Conservation (phyloP, 495 filamentous ascomycete species). For the Xylaria flabelliformis region DNA sequence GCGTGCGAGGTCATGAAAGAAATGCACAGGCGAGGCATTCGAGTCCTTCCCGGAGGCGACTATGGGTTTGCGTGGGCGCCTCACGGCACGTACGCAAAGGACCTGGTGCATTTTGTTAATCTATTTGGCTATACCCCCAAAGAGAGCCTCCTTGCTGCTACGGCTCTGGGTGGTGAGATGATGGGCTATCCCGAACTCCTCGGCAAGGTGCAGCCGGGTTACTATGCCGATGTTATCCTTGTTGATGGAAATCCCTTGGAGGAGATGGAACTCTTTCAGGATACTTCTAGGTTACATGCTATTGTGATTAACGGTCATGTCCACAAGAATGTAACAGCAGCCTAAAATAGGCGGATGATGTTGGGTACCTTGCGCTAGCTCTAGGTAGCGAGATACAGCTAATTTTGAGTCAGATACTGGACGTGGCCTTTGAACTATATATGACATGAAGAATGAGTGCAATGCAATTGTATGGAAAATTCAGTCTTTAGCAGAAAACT, state of each 20-base stretch:
- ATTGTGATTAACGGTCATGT: slow-evolving; percentile 53
- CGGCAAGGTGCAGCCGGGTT: slow-evolving; percentile 55
- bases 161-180: slow-evolving; percentile 54
- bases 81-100: slow-evolving; percentile 58
- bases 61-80: slow-evolving; percentile 62
- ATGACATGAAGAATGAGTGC: too few species aligned
- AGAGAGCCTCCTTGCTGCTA: slow-evolving; percentile 57
- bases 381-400: not conserved
- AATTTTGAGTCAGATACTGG: not conserved
- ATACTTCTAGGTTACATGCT: slow-evolving; percentile 51
- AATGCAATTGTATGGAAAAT: too few species aligned
- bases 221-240: slow-evolving; percentile 55
- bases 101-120: slow-evolving; percentile 58
- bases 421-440: too few species aligned
- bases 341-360: not conserved
- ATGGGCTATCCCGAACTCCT: slow-evolving; percentile 51
- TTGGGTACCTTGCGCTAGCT: not conserved
- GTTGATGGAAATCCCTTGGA: slow-evolving; percentile 58
- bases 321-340: slow-evolving; percentile 44
- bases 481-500: too few species aligned
- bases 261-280: slow-evolving; percentile 54
- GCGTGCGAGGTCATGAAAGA: slow-evolving; percentile 51
- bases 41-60: slow-evolving; percentile 57
- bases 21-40: slow-evolving; percentile 57
- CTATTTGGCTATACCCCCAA: slow-evolving; percentile 58